A percentile compares a stretch with the other conserved stretches of the same genome.
Evolutionary conservation across 495 filamentous ascomycete species (phyloP).

Genomic region (Saxophila tyrrhenica): DNA sequence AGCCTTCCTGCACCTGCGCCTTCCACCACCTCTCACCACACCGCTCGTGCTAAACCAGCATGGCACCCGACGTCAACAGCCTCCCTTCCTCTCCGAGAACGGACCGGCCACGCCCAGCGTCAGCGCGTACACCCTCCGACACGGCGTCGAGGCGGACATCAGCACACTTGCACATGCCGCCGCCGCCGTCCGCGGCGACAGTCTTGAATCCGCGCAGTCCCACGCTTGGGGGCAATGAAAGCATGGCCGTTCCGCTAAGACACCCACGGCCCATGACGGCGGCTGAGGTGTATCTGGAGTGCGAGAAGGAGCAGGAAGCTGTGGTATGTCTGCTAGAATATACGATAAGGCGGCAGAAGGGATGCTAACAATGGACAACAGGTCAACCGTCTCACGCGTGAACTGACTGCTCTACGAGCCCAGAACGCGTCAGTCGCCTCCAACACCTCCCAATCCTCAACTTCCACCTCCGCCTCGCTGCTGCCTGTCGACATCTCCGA

Average conservation of each 20-base stretch:
- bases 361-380: slow-evolving; percentile 25
- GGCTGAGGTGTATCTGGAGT: slow-evolving; percentile 70
- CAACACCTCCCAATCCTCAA: slow-evolving; percentile 54
- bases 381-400: slow-evolving; percentile 86
- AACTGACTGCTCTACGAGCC: slow-evolving; percentile 65
- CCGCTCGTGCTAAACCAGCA: too few species aligned
- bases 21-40: too few species aligned
- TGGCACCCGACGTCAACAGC: slow-evolving; percentile 54
- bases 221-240: slow-evolving; percentile 17
- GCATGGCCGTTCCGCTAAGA: slow-evolving; percentile 48
- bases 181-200: slow-evolving; percentile 31
- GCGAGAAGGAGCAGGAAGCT: slow-evolving; percentile 92
- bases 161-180: slow-evolving; percentile 35
- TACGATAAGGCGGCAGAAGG: too few species aligned
- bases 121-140: slow-evolving; percentile 29
- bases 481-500: slow-evolving; percentile 23
- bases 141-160: slow-evolving; percentile 39
- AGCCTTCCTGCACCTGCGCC: too few species aligned
- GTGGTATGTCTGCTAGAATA: slow-evolving; percentile 52
- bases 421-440: slow-evolving; percentile 73
- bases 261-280: slow-evolving; percentile 78
- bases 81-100: slow-evolving; percentile 43
- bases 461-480: slow-evolving; percentile 35
- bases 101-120: slow-evolving; percentile 2
- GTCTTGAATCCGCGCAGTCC: slow-evolving; percentile 14